These are phyloP conservation scores for Peniophora sp. DNA, from an alignment of 1,284 basidiomycete genomes.

Conservation along the genomic window DNA sequence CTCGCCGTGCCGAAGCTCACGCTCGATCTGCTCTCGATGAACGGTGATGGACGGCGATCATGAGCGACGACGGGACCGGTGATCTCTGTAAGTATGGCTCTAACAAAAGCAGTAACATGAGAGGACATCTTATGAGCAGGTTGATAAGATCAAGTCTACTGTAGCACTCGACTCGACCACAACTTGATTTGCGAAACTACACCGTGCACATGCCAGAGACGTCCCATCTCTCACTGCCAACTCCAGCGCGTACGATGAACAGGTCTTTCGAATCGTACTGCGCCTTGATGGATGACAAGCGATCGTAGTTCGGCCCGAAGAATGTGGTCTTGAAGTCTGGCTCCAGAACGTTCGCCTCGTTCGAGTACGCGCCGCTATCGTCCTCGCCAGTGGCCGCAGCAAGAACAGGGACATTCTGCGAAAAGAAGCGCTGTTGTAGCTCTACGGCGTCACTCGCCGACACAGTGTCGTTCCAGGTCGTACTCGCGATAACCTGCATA, in stretches of 20 bases:
- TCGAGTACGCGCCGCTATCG: conserved; percentile 19
- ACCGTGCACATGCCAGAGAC: too few relatives aligned
- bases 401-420: neutral
- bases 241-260: conserved; percentile 23
- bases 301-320: conserved; percentile 23
- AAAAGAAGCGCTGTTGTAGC: neutral
- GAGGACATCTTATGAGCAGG: too few relatives aligned
- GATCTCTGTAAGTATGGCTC: too few relatives aligned
- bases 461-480: neutral
- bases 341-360: conserved; percentile 22
- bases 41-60: too few relatives aligned
- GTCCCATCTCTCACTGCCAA: conserved; percentile 23
- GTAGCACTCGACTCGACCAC: too few relatives aligned
- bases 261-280: conserved; percentile 23
- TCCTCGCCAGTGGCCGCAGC: neutral
- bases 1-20: too few relatives aligned
- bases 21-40: too few relatives aligned
- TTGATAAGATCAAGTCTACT: too few relatives aligned
- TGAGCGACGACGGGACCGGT: too few relatives aligned
- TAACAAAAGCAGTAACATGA: too few relatives aligned
- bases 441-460: neutral
- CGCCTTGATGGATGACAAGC: conserved; percentile 18
- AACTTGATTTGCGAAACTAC: too few relatives aligned
- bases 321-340: conserved; percentile 21
- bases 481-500: neutral